phyloP scores from a whole-genome alignment of 2,329 filamentous ascomycete species.

The Rosellinia necatrix region DNA sequence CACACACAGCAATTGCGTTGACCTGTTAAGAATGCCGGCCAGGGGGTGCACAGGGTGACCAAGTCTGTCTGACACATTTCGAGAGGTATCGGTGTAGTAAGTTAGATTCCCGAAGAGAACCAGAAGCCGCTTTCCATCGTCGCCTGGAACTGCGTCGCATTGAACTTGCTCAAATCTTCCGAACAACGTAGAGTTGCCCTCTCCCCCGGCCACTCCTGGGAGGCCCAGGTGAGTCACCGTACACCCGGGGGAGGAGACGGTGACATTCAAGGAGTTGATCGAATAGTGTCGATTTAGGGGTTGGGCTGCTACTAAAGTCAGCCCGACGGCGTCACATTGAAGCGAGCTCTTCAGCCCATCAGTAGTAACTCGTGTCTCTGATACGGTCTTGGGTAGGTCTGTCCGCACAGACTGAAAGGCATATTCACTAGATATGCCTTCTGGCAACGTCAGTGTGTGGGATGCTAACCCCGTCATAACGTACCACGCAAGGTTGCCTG shows the following conservation, averaged over 20 bases:
- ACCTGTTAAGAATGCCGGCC: neutral
- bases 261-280: neutral
- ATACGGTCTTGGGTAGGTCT: neutral
- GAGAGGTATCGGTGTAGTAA: neutral
- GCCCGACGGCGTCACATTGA: neutral
- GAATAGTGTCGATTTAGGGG: neutral
- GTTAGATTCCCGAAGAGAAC: neutral
- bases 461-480: neutral
- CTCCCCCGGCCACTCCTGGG: neutral
- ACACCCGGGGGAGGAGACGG: neutral
- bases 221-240: neutral
- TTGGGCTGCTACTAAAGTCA: neutral
- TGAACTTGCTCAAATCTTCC: neutral
- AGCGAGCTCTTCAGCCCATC: conserved; percentile 1
- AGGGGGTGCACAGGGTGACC: too few species aligned
- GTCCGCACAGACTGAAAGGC: neutral
- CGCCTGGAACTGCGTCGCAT: neutral
- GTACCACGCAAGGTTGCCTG: neutral
- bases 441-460: neutral
- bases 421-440: conserved; percentile 10
- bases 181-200: neutral
- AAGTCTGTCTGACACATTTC: too few species aligned
- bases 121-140: neutral
- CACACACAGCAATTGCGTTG: neutral
- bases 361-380: neutral